Conservation (phyloP, 176 grass and related monocot genomes). For the Eleusine coracana region DNA sequence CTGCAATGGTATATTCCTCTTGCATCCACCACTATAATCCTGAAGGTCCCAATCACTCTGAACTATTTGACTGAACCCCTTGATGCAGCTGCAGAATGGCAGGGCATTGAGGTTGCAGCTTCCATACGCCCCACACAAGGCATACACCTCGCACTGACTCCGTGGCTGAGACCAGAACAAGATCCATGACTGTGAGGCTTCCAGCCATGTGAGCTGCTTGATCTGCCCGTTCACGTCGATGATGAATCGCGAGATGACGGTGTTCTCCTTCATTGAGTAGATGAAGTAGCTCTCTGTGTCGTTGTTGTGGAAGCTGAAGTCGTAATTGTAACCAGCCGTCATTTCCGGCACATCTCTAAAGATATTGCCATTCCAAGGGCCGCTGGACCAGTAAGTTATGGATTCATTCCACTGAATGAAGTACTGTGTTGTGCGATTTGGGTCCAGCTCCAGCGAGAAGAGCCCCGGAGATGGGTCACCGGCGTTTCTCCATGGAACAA, state of each 20-base stretch:
- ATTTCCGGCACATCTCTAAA: conserved; percentile 74
- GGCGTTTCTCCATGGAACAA: conserved; percentile 59
- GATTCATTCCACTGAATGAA: conserved; percentile 82
- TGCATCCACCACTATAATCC: conserved; percentile 62
- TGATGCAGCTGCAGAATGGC: conserved; percentile 65
- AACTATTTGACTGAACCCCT: conserved; percentile 56
- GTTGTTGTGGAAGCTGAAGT: conserved; percentile 56
- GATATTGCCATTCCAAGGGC: conserved; percentile 45
- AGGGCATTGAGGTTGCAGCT: conserved; percentile 50
- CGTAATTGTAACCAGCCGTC: conserved; percentile 32
- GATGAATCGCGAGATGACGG: conserved; percentile 56
- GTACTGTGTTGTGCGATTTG: conserved; percentile 60
- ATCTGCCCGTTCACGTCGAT: conserved; percentile 64
- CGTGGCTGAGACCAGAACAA: conserved; percentile 66
- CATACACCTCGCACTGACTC: conserved; percentile 64
- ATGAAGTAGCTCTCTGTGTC: conserved; percentile 59
- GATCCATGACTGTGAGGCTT: conserved; percentile 30
- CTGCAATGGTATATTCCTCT: conserved; percentile 55
- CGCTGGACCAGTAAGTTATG: conserved; percentile 57
- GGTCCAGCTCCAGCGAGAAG: conserved; percentile 73
- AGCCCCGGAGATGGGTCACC: conserved; percentile 62
- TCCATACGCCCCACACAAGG: conserved; percentile 65
- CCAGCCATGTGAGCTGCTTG: conserved; percentile 58
- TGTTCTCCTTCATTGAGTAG: conserved; percentile 52
- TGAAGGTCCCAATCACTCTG: conserved; percentile 54